phyloP scores from a whole-genome alignment of 306 rosid species.

The Lithocarpus polystachyus region DNA sequence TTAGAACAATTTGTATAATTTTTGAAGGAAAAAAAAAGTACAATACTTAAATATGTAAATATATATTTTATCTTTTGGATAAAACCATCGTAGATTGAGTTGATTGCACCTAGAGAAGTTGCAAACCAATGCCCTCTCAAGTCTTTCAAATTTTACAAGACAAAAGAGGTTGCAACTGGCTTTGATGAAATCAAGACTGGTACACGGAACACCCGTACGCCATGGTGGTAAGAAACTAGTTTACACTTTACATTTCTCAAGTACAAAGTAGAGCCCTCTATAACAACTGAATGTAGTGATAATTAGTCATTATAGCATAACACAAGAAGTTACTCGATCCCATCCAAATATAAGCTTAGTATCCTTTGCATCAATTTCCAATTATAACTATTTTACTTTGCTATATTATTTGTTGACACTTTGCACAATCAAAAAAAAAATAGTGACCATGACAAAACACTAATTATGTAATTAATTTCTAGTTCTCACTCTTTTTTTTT shows the following conservation, averaged over 20 bases:
- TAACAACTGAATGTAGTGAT: too few species aligned
- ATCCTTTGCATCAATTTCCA: too few species aligned
- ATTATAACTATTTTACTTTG: too few species aligned
- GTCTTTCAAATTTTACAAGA: conserved; percentile 47
- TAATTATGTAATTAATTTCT: not conserved
- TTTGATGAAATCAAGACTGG: conserved; percentile 42
- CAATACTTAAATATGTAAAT: too few species aligned
- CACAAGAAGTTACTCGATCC: too few species aligned
- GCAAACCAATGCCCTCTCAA: conserved; percentile 49
- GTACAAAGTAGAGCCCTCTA: too few species aligned
- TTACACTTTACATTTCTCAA: not conserved
- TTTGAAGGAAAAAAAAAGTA: not conserved
- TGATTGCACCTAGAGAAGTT: conserved; percentile 44
- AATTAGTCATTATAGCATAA: too few species aligned
- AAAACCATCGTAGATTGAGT: conserved; percentile 29
- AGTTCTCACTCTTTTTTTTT: not conserved
- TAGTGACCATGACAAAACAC: not conserved
- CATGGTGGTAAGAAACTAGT: conserved; percentile 51
- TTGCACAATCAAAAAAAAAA: too few species aligned
- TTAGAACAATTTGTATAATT: not conserved
- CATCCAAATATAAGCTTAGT: too few species aligned
- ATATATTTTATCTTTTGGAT: not conserved
- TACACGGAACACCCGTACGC: conserved; percentile 35
- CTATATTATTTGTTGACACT: too few species aligned
- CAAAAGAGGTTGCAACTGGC: conserved; percentile 46